Evolutionary conservation across 169 alveolate species (phyloP).

Genomic region (Plasmodium falciparum): DNA sequence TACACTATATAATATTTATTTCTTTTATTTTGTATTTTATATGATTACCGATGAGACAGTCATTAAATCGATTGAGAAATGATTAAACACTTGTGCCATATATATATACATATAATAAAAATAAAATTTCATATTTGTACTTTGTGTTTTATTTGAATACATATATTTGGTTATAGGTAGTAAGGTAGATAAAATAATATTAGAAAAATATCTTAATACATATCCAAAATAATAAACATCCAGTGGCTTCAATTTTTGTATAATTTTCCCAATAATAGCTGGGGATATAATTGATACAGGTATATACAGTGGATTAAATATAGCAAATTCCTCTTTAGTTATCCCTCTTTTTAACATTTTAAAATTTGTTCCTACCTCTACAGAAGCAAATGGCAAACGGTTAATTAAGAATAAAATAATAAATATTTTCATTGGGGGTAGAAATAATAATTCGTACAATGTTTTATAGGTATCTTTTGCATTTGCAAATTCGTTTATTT

Average conservation of each 20-base stretch:
- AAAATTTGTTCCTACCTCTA: conserved; percentile 82
- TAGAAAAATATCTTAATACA: conserved; percentile 57
- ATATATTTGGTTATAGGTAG: conserved; percentile 71
- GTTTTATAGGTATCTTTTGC: conserved; percentile 68
- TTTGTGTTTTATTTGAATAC: conserved; percentile 44
- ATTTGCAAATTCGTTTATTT: conserved; percentile 41
- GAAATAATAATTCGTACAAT: conserved; percentile 72
- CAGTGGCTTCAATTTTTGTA: conserved; percentile 31
- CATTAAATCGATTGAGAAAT: conserved; percentile 66
- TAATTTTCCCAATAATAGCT: conserved; percentile 78
- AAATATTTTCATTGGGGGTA: conserved; percentile 80
- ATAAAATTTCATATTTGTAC: conserved; percentile 21
- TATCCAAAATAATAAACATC: conserved; percentile 65
- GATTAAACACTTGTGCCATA: conserved; percentile 76
- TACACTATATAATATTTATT: background rate
- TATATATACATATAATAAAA: conserved; percentile 61
- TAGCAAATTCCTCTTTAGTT: conserved; percentile 82
- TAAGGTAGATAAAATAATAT: conserved; percentile 42
- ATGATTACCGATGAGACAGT: conserved; percentile 70
- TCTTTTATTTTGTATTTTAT: background rate
- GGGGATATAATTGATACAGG: conserved; percentile 83
- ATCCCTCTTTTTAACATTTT: conserved; percentile 83
- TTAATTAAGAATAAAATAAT: conserved; percentile 74
- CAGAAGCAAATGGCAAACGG: conserved; percentile 81
- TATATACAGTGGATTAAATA: conserved; percentile 78